Base-by-base conservation (phyloP, 1,139 yeast species). In the Candida sp. region DNA sequence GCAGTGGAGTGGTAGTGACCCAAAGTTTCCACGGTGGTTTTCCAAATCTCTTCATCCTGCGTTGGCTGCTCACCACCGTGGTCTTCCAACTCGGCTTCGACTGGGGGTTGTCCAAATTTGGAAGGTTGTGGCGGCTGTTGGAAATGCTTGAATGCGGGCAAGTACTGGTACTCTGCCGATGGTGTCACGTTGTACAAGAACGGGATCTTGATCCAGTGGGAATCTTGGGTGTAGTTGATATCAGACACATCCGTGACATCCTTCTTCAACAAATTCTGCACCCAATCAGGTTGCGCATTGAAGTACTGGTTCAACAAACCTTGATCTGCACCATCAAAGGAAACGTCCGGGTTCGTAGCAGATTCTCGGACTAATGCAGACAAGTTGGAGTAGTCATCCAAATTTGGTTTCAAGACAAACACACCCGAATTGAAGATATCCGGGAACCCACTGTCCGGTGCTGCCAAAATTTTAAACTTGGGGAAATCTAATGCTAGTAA, bases 361-460 rank as follows among this genome's bases (percentile, higher is more conserved):
- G 66, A 53, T 47, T 61, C 49, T 40, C 55, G 46, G 44, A 78
- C 74, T 50, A 77, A 69, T 33, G 68, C 55, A 50, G 70, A 52
- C 54, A 91, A 72, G 12, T 75, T 72, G 3, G 69, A 57, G 60
- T 75, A 87, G 42, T 78, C 81, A 0, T 62, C 57, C 5, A 59
- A 44, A 59, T 80, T 77, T 2, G 97, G 97, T 40, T 77, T 78
- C 42, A 90, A 70, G 7, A 86, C 77, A 66, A 94, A 79, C 39
- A 94, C 85, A 7, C 98, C 98, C 26, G 96, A 86, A 70, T 94
- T 94, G 77, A 94, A 94, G 60, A 90, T 81, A 68, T 94, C 98
- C 1, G 98, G 98, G 86, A 97, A 94, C 17, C 98, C 98, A 28
- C 87, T 78, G 70, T 94, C 98, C 0, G 98, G 96, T n/a, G 90